Percentiles rank a stretch among this genome's conserved stretches.
Evolutionary conservation across 805 yeast genomes (phyloP).

Genomic region (Saccharomyces mikatae): DNA sequence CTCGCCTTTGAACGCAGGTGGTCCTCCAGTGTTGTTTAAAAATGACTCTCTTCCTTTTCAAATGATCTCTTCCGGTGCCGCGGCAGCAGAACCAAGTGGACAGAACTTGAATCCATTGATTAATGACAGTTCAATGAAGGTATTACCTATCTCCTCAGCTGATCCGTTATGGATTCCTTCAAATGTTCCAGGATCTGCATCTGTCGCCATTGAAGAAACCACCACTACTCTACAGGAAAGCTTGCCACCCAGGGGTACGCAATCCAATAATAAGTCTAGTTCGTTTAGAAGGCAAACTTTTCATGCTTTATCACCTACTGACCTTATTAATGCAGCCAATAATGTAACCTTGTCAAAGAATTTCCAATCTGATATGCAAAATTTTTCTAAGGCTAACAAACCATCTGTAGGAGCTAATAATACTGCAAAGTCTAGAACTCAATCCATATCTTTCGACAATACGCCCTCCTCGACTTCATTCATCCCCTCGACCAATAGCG

Average conservation of each 20-base stretch:
- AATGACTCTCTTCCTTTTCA: background rate
- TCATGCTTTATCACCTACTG: conserved; percentile 24
- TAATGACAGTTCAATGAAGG: conserved; percentile 8
- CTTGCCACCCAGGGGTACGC: conserved; percentile 5
- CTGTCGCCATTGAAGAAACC: conserved; percentile 5
- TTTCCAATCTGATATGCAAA: background rate
- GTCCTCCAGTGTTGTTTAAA: conserved; percentile 7
- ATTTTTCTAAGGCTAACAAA: background rate
- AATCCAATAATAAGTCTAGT: conserved; percentile 2
- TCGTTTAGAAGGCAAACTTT: conserved; percentile 30
- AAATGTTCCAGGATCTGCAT: conserved; percentile 10
- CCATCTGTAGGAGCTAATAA: background rate
- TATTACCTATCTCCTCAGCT: conserved; percentile 1
- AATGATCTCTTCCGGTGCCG: background rate
- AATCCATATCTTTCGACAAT: conserved; percentile 25
- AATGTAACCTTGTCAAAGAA: background rate
- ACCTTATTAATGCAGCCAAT: conserved; percentile 7
- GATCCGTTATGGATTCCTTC: conserved; percentile 3
- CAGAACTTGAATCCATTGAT: conserved; percentile 3
- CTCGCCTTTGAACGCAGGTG: conserved; percentile 4
- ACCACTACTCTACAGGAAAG: conserved; percentile 4
- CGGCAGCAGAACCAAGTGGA: background rate
- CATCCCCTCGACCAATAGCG: conserved; percentile 6
- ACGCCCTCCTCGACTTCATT: background rate
- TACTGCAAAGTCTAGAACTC: conserved; percentile 17